Evolutionary conservation across 2,329 filamentous ascomycete species (phyloP).

Genomic region (Pseudocercospora macadamiae): DNA sequence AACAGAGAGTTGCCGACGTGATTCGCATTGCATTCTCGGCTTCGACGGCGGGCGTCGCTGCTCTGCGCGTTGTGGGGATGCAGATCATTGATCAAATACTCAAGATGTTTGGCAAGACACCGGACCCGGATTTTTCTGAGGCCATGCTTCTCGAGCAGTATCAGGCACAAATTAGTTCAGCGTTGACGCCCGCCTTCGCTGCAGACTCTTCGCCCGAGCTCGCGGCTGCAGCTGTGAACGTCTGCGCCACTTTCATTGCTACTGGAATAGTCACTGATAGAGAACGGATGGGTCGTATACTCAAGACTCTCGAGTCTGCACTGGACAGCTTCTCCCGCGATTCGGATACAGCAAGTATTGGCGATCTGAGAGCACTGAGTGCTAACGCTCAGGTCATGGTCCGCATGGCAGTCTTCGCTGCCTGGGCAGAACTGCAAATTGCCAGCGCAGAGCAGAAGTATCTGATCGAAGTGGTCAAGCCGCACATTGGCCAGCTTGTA

Average conservation of each 20-base stretch:
- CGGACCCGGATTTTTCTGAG: conserved; percentile 97
- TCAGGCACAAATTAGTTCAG: conserved; percentile 96
- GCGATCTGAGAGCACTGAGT: conserved; percentile 87
- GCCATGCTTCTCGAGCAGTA: conserved; percentile 96
- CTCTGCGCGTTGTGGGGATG: conserved; percentile 85
- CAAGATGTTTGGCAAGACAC: conserved; percentile 93
- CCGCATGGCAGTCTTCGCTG: conserved; percentile 94
- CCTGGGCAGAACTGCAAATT: conserved; percentile 96
- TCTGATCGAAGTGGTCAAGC: conserved; percentile 81
- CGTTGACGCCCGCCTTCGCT: conserved; percentile 92
- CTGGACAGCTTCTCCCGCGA: conserved; percentile 88
- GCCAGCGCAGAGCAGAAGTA: conserved; percentile 92
- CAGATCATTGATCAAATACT: conserved; percentile 92
- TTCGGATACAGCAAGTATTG: conserved; percentile 80
- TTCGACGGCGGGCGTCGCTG: conserved; percentile 88
- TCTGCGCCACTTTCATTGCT: conserved; percentile 96
- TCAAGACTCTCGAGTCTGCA: conserved; percentile 88
- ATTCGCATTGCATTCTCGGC: conserved; percentile 97
- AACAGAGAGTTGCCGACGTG: conserved; percentile 84
- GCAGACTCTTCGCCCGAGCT: conserved; percentile 94
- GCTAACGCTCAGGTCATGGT: conserved; percentile 98
- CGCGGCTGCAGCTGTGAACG: conserved; percentile 92
- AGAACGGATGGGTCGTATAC: conserved; percentile 96
- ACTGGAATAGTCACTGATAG: conserved; percentile 97
- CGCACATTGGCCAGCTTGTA: conserved; percentile 85